These are phyloP conservation scores for Pseudogymnoascus sp. DNA, from an alignment of 2,329 filamentous ascomycete genomes.

Conservation along the genomic window DNA sequence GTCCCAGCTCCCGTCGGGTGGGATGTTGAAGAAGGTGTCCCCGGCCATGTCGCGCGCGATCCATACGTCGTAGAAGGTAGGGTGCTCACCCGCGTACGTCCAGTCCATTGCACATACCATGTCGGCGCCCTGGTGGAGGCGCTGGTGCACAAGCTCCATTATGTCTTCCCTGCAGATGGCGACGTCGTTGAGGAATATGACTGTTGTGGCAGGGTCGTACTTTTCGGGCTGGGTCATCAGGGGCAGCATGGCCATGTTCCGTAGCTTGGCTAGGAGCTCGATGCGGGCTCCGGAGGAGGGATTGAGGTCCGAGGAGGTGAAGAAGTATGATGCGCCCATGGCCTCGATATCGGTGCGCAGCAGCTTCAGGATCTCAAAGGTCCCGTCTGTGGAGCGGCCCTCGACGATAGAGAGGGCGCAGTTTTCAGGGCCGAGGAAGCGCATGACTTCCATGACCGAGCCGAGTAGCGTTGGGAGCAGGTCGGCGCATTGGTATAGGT, in stretches of 20 bases:
- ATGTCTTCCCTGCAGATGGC: constrained; percentile 46
- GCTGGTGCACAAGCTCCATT: constrained; percentile 47
- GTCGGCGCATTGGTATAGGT: constrained; percentile 37
- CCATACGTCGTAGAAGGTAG: constrained; percentile 52
- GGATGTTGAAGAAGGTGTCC: constrained; percentile 48
- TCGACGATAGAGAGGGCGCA: constrained; percentile 50
- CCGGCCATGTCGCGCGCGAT: constrained; percentile 44
- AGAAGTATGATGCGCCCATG: constrained; percentile 35
- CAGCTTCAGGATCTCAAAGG: constrained; percentile 39
- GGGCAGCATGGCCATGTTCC: constrained; percentile 44
- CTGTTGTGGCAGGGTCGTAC: constrained; percentile 31
- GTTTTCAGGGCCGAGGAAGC: constrained; percentile 37
- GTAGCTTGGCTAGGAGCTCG: constrained; percentile 38
- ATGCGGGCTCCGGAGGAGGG: constrained; percentile 38
- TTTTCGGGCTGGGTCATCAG: constrained; percentile 26
- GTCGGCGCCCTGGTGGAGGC: constrained; percentile 37
- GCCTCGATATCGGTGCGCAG: constrained; percentile 34
- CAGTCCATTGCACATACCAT: constrained; percentile 56
- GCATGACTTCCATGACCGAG: constrained; percentile 40
- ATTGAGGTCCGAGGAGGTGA: constrained; percentile 36
- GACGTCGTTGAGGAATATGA: constrained; percentile 48
- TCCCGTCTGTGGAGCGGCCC: constrained; percentile 47
- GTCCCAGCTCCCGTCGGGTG: constrained; percentile 42
- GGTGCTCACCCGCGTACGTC: constrained; percentile 37
- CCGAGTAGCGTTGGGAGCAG: constrained; percentile 44